phyloP scores from a whole-genome alignment of 768 basidiomycete genomes.

The Lentinula detonsa region DNA sequence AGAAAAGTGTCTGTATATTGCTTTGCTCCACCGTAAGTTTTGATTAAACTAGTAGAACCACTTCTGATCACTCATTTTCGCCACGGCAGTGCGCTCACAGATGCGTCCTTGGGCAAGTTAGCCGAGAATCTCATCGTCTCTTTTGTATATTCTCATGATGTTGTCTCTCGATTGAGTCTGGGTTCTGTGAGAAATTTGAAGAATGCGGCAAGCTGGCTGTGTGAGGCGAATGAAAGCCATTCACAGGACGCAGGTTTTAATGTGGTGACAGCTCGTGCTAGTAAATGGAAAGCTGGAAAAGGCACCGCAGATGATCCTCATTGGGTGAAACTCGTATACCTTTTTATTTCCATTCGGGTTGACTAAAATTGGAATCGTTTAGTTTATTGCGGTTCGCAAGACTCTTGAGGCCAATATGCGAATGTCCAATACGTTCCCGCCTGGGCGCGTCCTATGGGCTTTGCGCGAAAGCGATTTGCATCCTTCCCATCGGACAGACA shows the following conservation, averaged over 20 bases:
- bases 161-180: conserved; percentile 72
- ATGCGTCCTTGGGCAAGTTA: conserved; percentile 52
- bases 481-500: conserved; percentile 38
- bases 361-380: not conserved
- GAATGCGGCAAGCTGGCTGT: conserved; percentile 75
- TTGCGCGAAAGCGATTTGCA: conserved; percentile 69
- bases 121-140: conserved; percentile 64
- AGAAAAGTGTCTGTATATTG: conserved; percentile 70
- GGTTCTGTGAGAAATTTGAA: conserved; percentile 73
- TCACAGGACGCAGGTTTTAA: conserved; percentile 45
- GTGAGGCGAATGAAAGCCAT: conserved; percentile 49
- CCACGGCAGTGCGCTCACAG: conserved; percentile 49
- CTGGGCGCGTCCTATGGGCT: conserved; percentile 76
- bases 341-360: not conserved
- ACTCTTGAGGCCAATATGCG: conserved; percentile 85
- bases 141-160: conserved; percentile 78
- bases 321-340: conserved; percentile 33
- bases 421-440: conserved; percentile 64
- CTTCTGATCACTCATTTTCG: conserved; percentile 1
- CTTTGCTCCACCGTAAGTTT: conserved; percentile 72
- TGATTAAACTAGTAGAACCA: not conserved
- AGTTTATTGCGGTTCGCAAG: conserved; percentile 80
- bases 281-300: conserved; percentile 51
- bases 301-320: conserved; percentile 48
- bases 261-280: conserved; percentile 41